Percentiles rank a stretch among this genome's conserved stretches.
Evolutionary conservation across 2,329 filamentous ascomycete genomes (phyloP).

Genomic region (Fusarium mexicanum): DNA sequence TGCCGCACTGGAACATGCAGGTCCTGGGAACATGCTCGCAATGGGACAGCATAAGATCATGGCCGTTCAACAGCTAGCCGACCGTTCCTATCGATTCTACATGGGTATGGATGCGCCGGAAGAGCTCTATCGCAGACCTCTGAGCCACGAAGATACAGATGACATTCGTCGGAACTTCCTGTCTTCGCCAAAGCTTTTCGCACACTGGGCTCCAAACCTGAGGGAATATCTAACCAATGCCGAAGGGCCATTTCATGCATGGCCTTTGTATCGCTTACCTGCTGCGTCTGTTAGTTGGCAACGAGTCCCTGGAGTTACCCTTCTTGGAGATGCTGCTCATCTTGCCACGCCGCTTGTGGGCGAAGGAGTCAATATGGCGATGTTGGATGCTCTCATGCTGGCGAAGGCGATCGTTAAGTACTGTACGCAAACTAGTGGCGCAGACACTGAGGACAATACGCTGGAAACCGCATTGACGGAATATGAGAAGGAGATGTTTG

Average conservation of each 20-base stretch:
- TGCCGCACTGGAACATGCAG: neutral
- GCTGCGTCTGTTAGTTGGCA: slow-evolving; percentile 53
- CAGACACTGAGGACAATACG: fast-evolving
- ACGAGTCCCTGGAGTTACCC: slow-evolving; percentile 53
- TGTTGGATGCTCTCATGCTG: slow-evolving; percentile 61
- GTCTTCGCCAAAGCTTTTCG: slow-evolving; percentile 30
- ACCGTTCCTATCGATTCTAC: slow-evolving; percentile 3
- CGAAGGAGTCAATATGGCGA: slow-evolving; percentile 63
- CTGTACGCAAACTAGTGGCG: fast-evolving
- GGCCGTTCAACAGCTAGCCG: neutral
- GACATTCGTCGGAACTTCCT: slow-evolving; percentile 28
- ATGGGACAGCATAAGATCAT: neutral
- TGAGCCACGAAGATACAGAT: neutral
- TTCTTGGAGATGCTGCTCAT: slow-evolving; percentile 66
- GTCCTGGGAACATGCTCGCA: slow-evolving; percentile 1
- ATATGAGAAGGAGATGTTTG: slow-evolving; percentile 1
- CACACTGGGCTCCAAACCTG: slow-evolving; percentile 40
- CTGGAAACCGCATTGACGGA: neutral
- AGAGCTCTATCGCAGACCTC: neutral
- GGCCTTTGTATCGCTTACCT: slow-evolving; percentile 53
- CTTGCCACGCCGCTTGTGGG: slow-evolving; percentile 62
- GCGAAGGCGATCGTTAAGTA: slow-evolving; percentile 43
- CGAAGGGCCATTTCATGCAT: slow-evolving; percentile 21
- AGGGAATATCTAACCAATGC: slow-evolving; percentile 42
- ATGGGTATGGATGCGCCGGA: neutral